Percentiles rank a stretch among this genome's conserved stretches.
These are phyloP conservation scores for Chenopodium album DNA, from an alignment of 148 eudicot genomes.

Conservation along the genomic window DNA sequence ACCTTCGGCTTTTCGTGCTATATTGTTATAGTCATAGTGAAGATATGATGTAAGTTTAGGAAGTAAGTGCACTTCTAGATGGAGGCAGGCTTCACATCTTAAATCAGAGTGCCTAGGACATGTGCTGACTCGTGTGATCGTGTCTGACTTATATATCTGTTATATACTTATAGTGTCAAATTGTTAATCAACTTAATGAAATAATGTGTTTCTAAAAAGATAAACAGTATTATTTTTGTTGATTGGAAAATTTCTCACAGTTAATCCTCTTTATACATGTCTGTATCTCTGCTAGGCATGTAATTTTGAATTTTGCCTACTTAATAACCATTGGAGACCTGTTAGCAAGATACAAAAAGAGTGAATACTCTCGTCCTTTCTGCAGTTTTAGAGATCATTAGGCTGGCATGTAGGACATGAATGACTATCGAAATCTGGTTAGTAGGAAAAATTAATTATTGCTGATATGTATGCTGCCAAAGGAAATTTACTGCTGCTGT, in stretches of 20 bases:
- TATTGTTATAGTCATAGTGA: not conserved
- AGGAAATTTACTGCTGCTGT: not conserved
- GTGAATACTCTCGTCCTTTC: not conserved
- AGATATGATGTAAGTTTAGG: conserved; percentile 6
- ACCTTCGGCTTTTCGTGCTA: not conserved
- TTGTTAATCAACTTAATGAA: not conserved
- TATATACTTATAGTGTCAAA: not conserved
- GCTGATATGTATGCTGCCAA: not conserved
- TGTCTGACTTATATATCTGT: not conserved
- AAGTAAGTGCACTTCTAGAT: not conserved
- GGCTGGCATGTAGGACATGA: not conserved
- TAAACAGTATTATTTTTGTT: not conserved
- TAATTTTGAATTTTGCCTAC: not conserved
- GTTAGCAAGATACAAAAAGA: not conserved
- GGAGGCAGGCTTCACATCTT: not conserved
- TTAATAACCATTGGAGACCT: not conserved
- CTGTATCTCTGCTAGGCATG: not conserved
- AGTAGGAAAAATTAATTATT: not conserved
- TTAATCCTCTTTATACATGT: not conserved
- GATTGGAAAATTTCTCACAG: not conserved
- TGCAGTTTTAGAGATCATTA: not conserved
- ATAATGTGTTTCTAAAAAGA: not conserved
- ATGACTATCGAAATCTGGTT: not conserved
- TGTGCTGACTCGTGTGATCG: not conserved
- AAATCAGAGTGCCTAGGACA: not conserved